Base-by-base conservation (phyloP, 805 yeast genomes). In the Yamadazyma kitorensis region DNA sequence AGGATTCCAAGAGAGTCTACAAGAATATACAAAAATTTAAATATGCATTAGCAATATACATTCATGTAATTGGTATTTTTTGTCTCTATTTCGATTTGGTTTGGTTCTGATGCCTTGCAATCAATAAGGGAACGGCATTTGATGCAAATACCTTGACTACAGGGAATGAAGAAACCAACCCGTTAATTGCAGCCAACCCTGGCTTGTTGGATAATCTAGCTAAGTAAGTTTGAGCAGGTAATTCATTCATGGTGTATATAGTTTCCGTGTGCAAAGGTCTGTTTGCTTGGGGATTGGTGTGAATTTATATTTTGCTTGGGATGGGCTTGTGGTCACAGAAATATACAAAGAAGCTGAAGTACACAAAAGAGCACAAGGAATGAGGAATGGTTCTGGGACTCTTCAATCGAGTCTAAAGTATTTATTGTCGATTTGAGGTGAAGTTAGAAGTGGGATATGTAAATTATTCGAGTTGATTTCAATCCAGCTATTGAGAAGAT, bases 81-180 rank as follows among this genome's bases (percentile, higher is more conserved):
- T 9, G 24, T 9, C 24, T 21, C n/a, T 9, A 26, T 16, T 19
- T 11, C 17, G 24, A 4, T n/a, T 32, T 19, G 7, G 27, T 24
- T 29, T 34, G n/a, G n/a, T 8, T 24, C 14, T 23, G 19, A 18
- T 39, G 32, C 21, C 72, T 61, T 54, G 66, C 69, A 54, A 74
- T 72, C 47, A 78, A 47, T 29, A 78, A 54, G 8, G 84, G 84
- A 26, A 78, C 71, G 20, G 79, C 78, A 54, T 78, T 78, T 9
- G 82, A 74, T 4, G 77, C 71, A 53, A 78, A 75, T 29, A 76
- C 60, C 51, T 76, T 76, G 37, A 70, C 68, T 19, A 73, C 68
- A 13, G 83, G 82, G 48, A 74, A 72, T 10, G 82, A 76, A 11
- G 80, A 77, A 27, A 74, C 50, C 42, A 78, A 56, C 3, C 82